phyloP scores from a whole-genome alignment of 2,329 filamentous ascomycete genomes.

The Myriosclerotinia scirpicola region DNA sequence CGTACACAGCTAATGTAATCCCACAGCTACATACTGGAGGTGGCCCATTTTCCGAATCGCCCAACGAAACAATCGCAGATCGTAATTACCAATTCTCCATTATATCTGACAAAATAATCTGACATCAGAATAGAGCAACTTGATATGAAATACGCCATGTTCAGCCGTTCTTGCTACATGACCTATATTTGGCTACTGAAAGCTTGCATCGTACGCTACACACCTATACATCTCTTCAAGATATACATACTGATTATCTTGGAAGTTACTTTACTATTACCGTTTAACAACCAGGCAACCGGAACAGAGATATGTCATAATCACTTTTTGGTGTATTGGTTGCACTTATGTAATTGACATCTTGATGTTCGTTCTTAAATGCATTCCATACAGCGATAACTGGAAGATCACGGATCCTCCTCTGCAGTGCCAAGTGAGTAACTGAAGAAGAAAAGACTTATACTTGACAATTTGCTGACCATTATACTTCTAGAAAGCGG shows the following conservation, averaged over 20 bases:
- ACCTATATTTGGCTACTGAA: conserved; percentile 36
- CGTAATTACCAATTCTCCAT: background rate
- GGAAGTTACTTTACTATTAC: conserved; percentile 32
- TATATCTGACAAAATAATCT: background rate
- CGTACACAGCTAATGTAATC: background rate
- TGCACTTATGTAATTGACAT: conserved; percentile 1
- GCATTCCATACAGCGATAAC: background rate
- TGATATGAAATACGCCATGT: conserved; percentile 29
- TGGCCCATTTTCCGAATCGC: background rate
- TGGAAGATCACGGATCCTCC: conserved; percentile 9
- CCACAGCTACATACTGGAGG: background rate
- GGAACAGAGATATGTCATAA: conserved; percentile 23
- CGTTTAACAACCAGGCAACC: conserved; percentile 26
- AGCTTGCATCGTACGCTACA: conserved; percentile 31
- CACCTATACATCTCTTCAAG: too few species aligned
- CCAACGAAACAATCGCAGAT: background rate
- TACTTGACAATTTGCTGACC: background rate
- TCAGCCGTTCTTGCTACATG: conserved; percentile 29
- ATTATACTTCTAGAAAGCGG: background rate
- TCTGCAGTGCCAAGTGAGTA: conserved; percentile 19
- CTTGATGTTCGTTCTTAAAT: background rate
- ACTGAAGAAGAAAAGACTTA: background rate
- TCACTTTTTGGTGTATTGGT: background rate
- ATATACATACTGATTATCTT: background rate
- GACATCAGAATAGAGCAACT: conserved; percentile 25